These are phyloP conservation scores for Boletus sp. DNA, from an alignment of 768 basidiomycete genomes.

Conservation along the genomic window DNA sequence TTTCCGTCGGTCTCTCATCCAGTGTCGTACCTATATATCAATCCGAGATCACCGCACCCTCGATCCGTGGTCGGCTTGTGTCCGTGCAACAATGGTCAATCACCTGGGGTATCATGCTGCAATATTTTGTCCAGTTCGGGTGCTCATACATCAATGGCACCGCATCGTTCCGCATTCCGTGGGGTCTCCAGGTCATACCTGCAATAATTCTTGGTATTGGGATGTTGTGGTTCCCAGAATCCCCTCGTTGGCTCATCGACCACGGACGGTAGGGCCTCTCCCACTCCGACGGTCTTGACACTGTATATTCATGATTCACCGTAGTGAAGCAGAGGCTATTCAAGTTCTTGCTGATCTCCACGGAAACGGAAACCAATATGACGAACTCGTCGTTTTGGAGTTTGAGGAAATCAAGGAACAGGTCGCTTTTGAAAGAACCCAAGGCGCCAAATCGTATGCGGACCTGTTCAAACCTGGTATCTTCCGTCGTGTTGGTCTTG, in stretches of 20 bases:
- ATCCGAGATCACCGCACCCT: conserved; percentile 67
- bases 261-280: conserved; percentile 40
- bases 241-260: conserved; percentile 71
- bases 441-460: conserved; percentile 67
- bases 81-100: conserved; percentile 80
- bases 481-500: conserved; percentile 67
- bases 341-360: conserved; percentile 75
- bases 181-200: conserved; percentile 78
- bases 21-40: conserved; percentile 72
- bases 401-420: conserved; percentile 62
- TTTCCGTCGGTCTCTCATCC: conserved; percentile 65
- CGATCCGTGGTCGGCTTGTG: conserved; percentile 72
- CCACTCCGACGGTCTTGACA: background rate
- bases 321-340: conserved; percentile 53
- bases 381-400: conserved; percentile 66
- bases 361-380: conserved; percentile 50
- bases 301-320: background rate
- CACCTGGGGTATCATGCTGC: conserved; percentile 75
- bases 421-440: conserved; percentile 56
- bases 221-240: conserved; percentile 67
- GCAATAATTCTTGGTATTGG: conserved; percentile 65
- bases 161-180: conserved; percentile 77
- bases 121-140: conserved; percentile 74
- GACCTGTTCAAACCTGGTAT: conserved; percentile 67
- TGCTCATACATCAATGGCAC: conserved; percentile 63